Evolutionary conservation across 2,329 filamentous ascomycete species (phyloP), one percentile per base, ranked within the genome.

Genomic region (Sarocladiaceae sp.): DNA sequence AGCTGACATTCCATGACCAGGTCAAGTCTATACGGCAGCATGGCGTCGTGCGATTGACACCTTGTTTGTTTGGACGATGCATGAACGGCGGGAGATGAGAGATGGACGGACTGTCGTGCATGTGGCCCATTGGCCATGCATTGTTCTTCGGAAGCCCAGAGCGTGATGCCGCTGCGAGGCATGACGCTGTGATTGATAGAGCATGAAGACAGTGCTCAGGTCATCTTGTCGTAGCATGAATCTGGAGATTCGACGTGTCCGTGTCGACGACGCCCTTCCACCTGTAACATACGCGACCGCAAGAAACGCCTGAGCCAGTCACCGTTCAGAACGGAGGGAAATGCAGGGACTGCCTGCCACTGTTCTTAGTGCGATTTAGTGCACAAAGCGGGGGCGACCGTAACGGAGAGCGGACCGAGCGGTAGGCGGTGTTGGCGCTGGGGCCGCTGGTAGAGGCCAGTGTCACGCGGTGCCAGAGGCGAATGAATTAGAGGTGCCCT

Each of bases 71-170:
- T 23, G 17, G 8, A 23, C 12, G 40, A 44, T 44, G 40, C 23
- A 44, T 44, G 40, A 44, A 10, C n/a, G 23, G n/a, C 17, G 40
- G 40, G 40, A 44, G 40, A 44, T 44, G 40, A 44, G 40, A 44
- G 40, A 26, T 20, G 28, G n/a, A n/a, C n/a, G n/a, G n/a, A n/a
- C n/a, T 26, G 28, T 20, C 17, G 18, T 26, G 40, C 22, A 26
- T 26, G 17, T 20, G n/a, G n/a, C n/a, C n/a, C n/a, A n/a, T n/a
- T n/a, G n/a, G n/a, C n/a, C n/a, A 12, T 28, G 40, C 15, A 44
- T 44, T 44, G 23, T n/a, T n/a, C n/a, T n/a, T n/a, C n/a, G n/a
- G n/a, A n/a, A n/a, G n/a, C n/a, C n/a, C n/a, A n/a, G n/a, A n/a
- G n/a, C n/a, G n/a, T n/a, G n/a, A n/a, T n/a, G 23, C 11, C 17